Evolutionary conservation across 2,329 filamentous ascomycete species (phyloP), one percentile per base, ranked within the genome.

Genomic region (Colletotrichum caudatum): DNA sequence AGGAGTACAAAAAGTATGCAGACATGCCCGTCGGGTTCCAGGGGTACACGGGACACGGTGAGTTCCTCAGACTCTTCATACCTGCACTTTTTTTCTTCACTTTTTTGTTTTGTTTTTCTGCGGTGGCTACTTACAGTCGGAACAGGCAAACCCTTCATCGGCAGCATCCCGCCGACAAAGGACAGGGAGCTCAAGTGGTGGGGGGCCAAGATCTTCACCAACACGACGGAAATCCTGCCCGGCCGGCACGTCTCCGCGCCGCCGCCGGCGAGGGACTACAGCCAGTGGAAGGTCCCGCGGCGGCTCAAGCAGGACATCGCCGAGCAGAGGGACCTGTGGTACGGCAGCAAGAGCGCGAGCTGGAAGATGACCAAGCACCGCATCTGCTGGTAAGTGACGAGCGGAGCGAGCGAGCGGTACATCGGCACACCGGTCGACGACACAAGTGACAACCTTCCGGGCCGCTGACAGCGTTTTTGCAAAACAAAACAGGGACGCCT

Each of bases 331-430:
- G 80, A 85, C 57, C 83, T 88, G 1, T 91, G 90, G 74, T 92
- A 90, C 74, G 90, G 89, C 11, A 83, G 85, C 60, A 85, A 86
- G 26, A 85, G 86, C 41, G 84, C 82, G 16, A 77, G 80, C 54
- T 91, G 88, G 89, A 85, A 87, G 73, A 85, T 90, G 79, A 86
- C 86, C 67, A 88, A 90, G 76, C 86, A 91, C 76, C 85, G 90
- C 7, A 88, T 92, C 70, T 92, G 90, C 84, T 92, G 90, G 90
- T 91, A 78, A 78, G 86, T 81, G 6, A 2, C 5, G 2, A 14
- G 5, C 41, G n/a, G n/a, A n/a, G n/a, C n/a, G n/a, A n/a, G n/a
- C n/a, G n/a, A n/a, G n/a, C n/a, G n/a, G n/a, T n/a, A n/a, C n/a
- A n/a, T n/a, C n/a, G n/a, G n/a, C n/a, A n/a, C n/a, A n/a, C n/a